phyloP scores from a whole-genome alignment of 768 basidiomycete genomes.

The Dacryopinax primogenitus region DNA sequence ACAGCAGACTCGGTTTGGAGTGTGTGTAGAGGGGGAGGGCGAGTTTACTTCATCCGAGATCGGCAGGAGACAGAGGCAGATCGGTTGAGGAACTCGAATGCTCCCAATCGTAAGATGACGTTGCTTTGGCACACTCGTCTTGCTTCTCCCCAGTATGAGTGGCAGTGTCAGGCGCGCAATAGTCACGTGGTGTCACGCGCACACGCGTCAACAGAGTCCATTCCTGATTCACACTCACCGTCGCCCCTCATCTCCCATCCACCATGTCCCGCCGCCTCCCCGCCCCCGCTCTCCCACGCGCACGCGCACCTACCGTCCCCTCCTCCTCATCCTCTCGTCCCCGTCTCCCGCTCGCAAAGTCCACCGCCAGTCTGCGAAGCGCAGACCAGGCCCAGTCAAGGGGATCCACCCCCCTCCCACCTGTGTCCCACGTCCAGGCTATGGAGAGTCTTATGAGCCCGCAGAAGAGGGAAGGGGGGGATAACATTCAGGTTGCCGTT shows the following conservation, averaged over 20 bases:
- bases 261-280: background rate
- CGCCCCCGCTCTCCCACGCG: background rate
- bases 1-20: no score
- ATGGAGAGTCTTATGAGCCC: background rate
- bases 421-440: background rate
- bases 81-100: no score
- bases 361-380: background rate
- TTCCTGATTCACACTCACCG: background rate
- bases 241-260: background rate
- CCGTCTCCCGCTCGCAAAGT: background rate
- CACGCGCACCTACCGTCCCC: background rate
- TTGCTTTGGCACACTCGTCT: no score
- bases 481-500: slow-evolving; percentile 87
- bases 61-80: background rate
- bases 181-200: no score
- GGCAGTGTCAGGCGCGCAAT: no score
- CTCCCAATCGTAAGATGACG: no score
- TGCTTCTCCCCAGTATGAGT: no score
- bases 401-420: background rate
- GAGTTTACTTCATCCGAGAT: no score
- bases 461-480: slow-evolving; percentile 38
- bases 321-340: background rate
- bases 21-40: no score
- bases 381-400: background rate
- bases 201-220: no score